Percentiles rank a stretch among this genome's conserved stretches.
Evolutionary conservation across 768 basidiomycete genomes (phyloP).

Genomic region (Sarcodon sp.): DNA sequence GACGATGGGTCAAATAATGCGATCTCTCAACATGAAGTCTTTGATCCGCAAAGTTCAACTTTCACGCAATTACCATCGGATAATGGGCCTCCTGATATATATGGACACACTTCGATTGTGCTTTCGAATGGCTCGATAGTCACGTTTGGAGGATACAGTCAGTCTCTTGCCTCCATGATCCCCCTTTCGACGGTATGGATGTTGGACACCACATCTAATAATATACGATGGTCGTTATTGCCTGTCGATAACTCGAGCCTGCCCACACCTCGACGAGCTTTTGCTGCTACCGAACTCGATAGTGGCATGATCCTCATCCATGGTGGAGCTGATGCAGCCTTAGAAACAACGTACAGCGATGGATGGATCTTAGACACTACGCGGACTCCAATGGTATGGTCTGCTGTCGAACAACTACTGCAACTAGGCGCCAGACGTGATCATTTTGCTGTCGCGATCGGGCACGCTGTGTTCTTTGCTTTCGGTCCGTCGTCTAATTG

Average conservation of each 20-base stretch:
- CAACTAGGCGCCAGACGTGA: conserved; percentile 56
- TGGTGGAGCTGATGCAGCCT: conserved; percentile 53
- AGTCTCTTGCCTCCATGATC: conserved; percentile 30
- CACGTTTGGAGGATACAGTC: conserved; percentile 62
- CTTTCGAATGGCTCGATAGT: conserved; percentile 57
- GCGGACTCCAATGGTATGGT: conserved; percentile 49
- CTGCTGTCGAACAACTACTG: conserved; percentile 30
- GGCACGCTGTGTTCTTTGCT: conserved; percentile 57
- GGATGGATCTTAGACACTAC: conserved; percentile 62
- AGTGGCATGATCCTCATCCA: conserved; percentile 57
- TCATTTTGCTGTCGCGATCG: conserved; percentile 57
- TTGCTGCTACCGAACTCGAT: conserved; percentile 37
- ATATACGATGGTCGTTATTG: conserved; percentile 36
- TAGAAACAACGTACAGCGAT: conserved; percentile 40
- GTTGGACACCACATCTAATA: conserved; percentile 40
- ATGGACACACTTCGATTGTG: conserved; percentile 62
- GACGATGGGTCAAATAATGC: conserved; percentile 64
- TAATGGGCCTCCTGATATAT: conserved; percentile 52
- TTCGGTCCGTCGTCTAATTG: conserved; percentile 43
- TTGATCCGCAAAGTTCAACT: conserved; percentile 31
- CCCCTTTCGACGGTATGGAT: conserved; percentile 50
- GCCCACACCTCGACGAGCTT: conserved; percentile 50
- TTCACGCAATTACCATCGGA: conserved; percentile 45
- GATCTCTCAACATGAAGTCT: conserved; percentile 54
- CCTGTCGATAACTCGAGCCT: conserved; percentile 24